Percentiles rank a stretch among this genome's conserved stretches.
These are phyloP conservation scores for Rhizopogon roseolus DNA, from an alignment of 768 basidiomycete genomes.

Conservation along the genomic window DNA sequence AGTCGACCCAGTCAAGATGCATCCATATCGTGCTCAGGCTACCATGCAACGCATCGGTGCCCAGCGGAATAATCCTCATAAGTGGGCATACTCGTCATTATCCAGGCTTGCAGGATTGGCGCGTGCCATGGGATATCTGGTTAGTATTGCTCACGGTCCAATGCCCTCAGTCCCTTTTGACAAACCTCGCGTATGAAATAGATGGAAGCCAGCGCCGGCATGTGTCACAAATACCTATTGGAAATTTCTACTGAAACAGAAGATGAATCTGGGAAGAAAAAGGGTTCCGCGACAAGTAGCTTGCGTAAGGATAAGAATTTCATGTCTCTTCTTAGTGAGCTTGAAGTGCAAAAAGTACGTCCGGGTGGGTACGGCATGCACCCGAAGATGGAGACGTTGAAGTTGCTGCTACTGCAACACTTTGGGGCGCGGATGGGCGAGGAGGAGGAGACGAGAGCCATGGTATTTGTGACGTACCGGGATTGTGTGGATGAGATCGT, in stretches of 20 bases:
- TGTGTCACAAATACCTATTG: conserved; percentile 68
- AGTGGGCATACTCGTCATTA: conserved; percentile 49
- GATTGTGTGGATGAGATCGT: conserved; percentile 92
- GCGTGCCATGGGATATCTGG: conserved; percentile 84
- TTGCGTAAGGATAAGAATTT: conserved; percentile 54
- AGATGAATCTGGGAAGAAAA: conserved; percentile 31
- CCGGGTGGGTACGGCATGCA: conserved; percentile 56
- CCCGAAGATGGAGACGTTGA: conserved; percentile 90
- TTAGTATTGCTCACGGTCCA: conserved; percentile 30
- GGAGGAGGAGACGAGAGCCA: conserved; percentile 59
- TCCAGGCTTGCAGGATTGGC: conserved; percentile 57
- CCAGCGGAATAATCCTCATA: conserved; percentile 29
- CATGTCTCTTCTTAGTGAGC: conserved; percentile 59
- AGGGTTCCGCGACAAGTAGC: conserved; percentile 31
- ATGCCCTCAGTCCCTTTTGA: background rate
- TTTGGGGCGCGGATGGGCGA: conserved; percentile 47
- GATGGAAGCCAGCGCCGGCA: conserved; percentile 78
- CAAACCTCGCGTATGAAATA: conserved; percentile 21
- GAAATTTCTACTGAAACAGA: conserved; percentile 41
- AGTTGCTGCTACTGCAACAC: conserved; percentile 70
- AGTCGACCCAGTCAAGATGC: conserved; percentile 57
- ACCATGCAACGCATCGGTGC: conserved; percentile 33
- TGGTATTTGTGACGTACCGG: conserved; percentile 93
- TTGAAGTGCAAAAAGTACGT: conserved; percentile 50
- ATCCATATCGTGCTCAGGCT: conserved; percentile 56